phyloP scores from a whole-genome alignment of 2,329 filamentous ascomycete species.

The Aschersonia sp. region DNA sequence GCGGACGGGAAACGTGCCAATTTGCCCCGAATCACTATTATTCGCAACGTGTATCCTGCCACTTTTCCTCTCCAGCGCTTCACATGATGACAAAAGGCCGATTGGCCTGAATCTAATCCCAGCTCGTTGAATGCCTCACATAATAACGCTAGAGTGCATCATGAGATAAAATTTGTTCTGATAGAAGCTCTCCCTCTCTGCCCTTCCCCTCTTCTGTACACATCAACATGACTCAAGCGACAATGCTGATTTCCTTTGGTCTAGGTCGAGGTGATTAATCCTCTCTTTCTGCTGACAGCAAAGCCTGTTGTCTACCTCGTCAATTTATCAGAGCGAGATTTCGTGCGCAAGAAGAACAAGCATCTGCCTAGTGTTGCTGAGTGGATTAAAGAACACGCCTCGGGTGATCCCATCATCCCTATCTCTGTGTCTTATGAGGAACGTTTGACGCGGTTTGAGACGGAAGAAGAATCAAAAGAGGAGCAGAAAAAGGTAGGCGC shows the following conservation, averaged over 20 bases:
- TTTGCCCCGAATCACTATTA: constrained; percentile 5
- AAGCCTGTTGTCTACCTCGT: constrained; percentile 96
- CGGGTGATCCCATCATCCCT: constrained; percentile 81
- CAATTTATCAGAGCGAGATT: constrained; percentile 95
- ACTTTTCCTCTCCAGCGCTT: constrained; percentile 13
- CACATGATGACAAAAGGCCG: constrained; percentile 97
- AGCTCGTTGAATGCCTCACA: constrained; percentile 95
- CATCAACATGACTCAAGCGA: not conserved
- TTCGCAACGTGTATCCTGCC: not conserved
- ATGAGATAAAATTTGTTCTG: constrained; percentile 80
- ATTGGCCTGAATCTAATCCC: constrained; percentile 91
- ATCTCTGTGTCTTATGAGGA: constrained; percentile 91
- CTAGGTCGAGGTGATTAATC: constrained; percentile 95
- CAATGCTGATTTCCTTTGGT: constrained; percentile 2
- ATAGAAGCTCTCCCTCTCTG: constrained; percentile 19
- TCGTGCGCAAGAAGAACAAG: constrained; percentile 99
- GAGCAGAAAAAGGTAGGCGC: constrained; percentile 82
- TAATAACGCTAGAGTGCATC: constrained; percentile 59
- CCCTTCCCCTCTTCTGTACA: constrained; percentile 1
- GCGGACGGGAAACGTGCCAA: constrained; percentile 7
- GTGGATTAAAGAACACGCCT: constrained; percentile 86
- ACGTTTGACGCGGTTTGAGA: constrained; percentile 67
- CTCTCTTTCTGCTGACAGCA: constrained; percentile 83
- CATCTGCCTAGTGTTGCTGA: constrained; percentile 83
- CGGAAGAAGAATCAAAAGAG: constrained; percentile 60